These are phyloP conservation scores for Chondrus crispus DNA, from an alignment of 23 red algal genomes.

Conservation along the genomic window DNA sequence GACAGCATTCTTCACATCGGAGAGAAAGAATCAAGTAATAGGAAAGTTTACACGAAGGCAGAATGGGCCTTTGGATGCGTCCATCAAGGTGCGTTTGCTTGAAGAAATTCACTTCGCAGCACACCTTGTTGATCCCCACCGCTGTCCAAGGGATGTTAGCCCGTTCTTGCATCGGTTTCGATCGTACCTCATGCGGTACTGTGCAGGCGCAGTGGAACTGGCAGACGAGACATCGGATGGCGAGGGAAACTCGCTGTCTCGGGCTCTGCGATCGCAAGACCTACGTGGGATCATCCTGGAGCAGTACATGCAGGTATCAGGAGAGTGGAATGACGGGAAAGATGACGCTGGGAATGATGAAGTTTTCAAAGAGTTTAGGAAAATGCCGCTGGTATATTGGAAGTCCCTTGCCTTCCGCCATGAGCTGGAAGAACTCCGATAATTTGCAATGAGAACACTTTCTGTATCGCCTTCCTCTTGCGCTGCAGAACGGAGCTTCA, in stretches of 20 bases:
- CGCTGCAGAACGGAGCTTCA: slow-evolving; percentile 10
- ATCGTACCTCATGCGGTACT: too few relatives aligned
- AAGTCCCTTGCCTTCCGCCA: too few relatives aligned
- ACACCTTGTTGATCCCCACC: neutral
- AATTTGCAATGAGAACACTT: slow-evolving; percentile 1
- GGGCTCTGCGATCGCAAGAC: neutral
- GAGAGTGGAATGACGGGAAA: too few relatives aligned
- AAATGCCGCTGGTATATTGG: too few relatives aligned
- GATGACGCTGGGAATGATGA: too few relatives aligned
- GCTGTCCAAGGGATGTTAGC: slow-evolving; percentile 6
- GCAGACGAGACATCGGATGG: neutral
- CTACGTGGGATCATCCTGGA: neutral
- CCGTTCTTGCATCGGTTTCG: too few relatives aligned
- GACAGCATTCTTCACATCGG: neutral
- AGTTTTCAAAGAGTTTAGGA: too few relatives aligned
- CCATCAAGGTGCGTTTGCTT: slow-evolving; percentile 3
- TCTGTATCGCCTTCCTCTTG: neutral
- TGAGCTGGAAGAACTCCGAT: too few relatives aligned
- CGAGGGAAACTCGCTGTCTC: neutral
- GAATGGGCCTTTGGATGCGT: neutral
- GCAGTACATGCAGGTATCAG: too few relatives aligned
- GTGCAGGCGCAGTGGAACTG: too few relatives aligned
- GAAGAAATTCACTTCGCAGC: slow-evolving; percentile 15
- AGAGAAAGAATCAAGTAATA: neutral
- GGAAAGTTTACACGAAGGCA: neutral